phyloP scores from a whole-genome alignment of 2,329 filamentous ascomycete species.

The Plenodomus biglobosus region DNA sequence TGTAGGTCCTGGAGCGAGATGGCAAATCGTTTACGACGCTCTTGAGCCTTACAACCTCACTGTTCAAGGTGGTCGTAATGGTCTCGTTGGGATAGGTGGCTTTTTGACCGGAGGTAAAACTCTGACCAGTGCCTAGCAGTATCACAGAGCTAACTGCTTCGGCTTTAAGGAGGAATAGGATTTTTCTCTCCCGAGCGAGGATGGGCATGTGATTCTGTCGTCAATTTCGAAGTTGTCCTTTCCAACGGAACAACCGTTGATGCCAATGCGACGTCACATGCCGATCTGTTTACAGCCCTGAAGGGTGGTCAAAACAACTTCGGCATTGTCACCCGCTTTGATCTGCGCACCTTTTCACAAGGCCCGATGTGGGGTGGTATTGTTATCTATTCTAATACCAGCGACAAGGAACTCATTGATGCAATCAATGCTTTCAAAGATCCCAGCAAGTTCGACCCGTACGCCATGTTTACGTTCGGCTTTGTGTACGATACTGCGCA shows the following conservation, averaged over 20 bases:
- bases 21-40: conserved; percentile 27
- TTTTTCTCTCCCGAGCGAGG: conserved; percentile 34
- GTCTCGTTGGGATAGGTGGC: conserved; percentile 30
- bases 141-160: too few species aligned
- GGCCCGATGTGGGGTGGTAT: conserved; percentile 43
- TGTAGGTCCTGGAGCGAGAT: conserved; percentile 29
- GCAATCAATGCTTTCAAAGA: conserved; percentile 22
- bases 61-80: conserved; percentile 27
- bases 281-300: conserved; percentile 36
- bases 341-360: conserved; percentile 26
- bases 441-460: too few species aligned
- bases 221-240: conserved; percentile 39
- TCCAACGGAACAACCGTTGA: conserved; percentile 32
- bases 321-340: conserved; percentile 37
- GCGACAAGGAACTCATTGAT: conserved; percentile 26
- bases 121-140: too few species aligned
- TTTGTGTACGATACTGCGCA: too few species aligned
- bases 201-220: conserved; percentile 34
- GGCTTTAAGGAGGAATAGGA: conserved; percentile 32
- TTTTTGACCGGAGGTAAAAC: too few species aligned
- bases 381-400: conserved; percentile 21
- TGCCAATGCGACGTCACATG: conserved; percentile 18
- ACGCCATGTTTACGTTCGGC: too few species aligned
- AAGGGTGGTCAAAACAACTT: conserved; percentile 42
- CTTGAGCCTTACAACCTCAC: conserved; percentile 27